Conservation (phyloP, 2,329 filamentous ascomycete species). For the Aspergillus quadrilineatus region DNA sequence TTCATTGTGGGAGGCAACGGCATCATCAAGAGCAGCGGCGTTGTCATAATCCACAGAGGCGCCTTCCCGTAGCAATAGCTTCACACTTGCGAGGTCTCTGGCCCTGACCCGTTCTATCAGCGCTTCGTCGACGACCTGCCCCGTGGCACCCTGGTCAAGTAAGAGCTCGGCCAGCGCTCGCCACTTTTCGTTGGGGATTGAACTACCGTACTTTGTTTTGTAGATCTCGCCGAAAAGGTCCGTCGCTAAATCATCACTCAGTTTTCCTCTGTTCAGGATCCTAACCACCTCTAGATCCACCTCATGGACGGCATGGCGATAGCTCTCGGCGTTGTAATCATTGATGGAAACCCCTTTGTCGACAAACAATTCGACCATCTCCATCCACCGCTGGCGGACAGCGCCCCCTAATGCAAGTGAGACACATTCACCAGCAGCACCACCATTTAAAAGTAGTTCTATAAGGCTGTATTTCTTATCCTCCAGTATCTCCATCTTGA, state of each 20-base stretch:
- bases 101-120: conserved; percentile 4
- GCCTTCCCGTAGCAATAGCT: conserved; percentile 1
- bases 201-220: neutral
- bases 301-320: conserved; percentile 6
- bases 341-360: conserved; percentile 11
- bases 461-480: conserved; percentile 8
- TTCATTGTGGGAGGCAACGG: conserved; percentile 2
- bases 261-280: conserved; percentile 2
- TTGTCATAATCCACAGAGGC: conserved; percentile 9
- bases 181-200: conserved; percentile 8
- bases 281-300: conserved; percentile 2
- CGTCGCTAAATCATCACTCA: neutral
- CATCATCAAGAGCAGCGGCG: conserved; percentile 3
- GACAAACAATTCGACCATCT: conserved; percentile 7
- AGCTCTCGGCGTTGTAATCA: conserved; percentile 1
- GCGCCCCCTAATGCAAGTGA: conserved; percentile 7
- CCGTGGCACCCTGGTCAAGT: conserved; percentile 6
- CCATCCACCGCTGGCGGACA: conserved; percentile 2
- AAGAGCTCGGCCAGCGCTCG: conserved; percentile 1
- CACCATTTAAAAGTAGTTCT: conserved; percentile 8
- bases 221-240: conserved; percentile 7
- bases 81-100: conserved; percentile 1
- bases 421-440: conserved; percentile 2
- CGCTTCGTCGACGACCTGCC: conserved; percentile 1
- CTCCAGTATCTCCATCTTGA: neutral